Evolutionary conservation across 306 rosid species (phyloP), one percentile per base, ranked within the genome.

Genomic region (Betula pendula): DNA sequence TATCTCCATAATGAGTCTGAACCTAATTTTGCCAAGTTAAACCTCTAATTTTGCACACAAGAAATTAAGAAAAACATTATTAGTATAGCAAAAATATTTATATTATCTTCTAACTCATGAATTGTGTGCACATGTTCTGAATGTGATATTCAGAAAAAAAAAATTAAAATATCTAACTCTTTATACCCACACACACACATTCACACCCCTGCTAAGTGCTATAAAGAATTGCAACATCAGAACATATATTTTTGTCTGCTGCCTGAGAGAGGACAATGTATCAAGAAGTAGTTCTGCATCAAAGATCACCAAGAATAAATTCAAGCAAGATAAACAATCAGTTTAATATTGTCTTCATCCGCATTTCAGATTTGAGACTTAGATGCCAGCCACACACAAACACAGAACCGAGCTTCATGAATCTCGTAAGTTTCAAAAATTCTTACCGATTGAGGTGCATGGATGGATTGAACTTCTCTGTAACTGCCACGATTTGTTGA

Each of bases 1-100:
- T 90, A 90, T 83, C 84, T 85, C 86, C 85, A 79, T 83, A 90
- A 84, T 8, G 91, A 82, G 67, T 84, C 87, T 12, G 86, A 78
- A 79, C 84, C 90, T 52, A 90, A 83, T 55, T 80, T 90, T 44
- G 79, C 85, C 80, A 90, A 44, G 79, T 82, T 87, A 40, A 87
- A 83, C 69, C 81, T 75, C 94, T 90, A 81, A 17, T 63, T 31
- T 73, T 55, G 58, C 76, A 56, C 53, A 16, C 33, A 77, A 59
- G 51, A 31, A 49, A 69, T 42, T 14, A 44, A 58, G 58, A 49
- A 44, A 56, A 7, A 58, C 45, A 17, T 52, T 31, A 17, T 52
- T 31, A 74, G 72, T 43, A 25, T 20, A 15, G 73, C 33, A 44
- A 35, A 45, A 40, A 29, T 29, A 33, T 27, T 60, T 60, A 20